phyloP scores from a whole-genome alignment of 345 rosid species.

The Brassica carinata region DNA sequence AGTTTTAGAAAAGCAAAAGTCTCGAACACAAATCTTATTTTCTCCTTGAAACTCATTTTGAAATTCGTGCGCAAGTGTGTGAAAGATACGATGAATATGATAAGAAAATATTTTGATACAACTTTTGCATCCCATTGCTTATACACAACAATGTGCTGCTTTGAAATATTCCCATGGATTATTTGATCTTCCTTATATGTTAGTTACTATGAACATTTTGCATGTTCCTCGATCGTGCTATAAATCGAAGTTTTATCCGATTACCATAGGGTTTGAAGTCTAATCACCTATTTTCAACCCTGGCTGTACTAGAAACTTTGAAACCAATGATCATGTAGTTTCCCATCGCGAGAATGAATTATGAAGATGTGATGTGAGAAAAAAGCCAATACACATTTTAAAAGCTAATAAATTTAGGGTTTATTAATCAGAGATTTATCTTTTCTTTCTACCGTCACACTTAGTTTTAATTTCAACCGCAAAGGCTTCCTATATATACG shows the following conservation, averaged over 20 bases:
- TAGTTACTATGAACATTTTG: neutral
- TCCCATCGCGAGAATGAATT: neutral
- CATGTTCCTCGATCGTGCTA: conserved; percentile 21
- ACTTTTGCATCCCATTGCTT: neutral
- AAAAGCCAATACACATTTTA: neutral
- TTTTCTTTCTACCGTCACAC: neutral
- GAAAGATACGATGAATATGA: neutral
- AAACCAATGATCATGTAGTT: neutral
- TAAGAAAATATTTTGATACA: neutral
- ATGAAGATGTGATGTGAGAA: neutral
- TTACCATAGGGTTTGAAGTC: neutral
- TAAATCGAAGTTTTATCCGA: neutral
- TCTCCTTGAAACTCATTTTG: neutral
- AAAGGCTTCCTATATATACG: conserved; percentile 10
- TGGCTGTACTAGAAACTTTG: neutral
- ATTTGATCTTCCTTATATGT: neutral
- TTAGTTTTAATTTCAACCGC: neutral
- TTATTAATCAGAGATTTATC: neutral
- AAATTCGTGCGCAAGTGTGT: neutral
- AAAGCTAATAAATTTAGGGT: neutral
- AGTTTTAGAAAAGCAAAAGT: too few species aligned
- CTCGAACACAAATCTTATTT: too few species aligned
- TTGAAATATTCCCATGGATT: neutral
- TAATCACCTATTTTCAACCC: neutral
- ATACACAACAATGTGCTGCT: neutral